Percentiles rank a stretch among this genome's conserved stretches.
Evolutionary conservation across 306 rosid genomes (phyloP).

Genomic region (Fragaria vesca): DNA sequence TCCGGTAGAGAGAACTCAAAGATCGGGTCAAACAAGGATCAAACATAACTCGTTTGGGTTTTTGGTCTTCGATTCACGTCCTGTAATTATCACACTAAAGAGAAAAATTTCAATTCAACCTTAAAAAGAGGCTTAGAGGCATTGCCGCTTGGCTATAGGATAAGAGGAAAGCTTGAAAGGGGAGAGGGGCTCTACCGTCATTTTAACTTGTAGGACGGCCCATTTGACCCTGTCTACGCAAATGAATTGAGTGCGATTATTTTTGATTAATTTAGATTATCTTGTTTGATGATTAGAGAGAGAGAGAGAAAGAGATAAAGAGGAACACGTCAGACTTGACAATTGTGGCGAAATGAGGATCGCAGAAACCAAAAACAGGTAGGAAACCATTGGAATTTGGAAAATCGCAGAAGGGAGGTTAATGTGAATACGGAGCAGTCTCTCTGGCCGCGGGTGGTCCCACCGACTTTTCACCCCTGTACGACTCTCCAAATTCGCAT

Average conservation of each 20-base stretch:
- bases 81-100: neutral
- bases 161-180: neutral
- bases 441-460: conserved; percentile 11
- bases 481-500: conserved; percentile 3
- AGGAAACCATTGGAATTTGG: neutral
- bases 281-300: conserved; percentile 1
- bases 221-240: conserved; percentile 13
- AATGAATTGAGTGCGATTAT: neutral
- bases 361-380: neutral
- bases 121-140: neutral
- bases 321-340: neutral
- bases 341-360: neutral
- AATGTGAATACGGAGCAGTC: neutral
- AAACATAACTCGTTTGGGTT: neutral
- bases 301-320: neutral
- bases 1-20: neutral
- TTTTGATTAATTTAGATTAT: conserved; percentile 17
- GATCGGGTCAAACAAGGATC: conserved; percentile 18
- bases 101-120: neutral
- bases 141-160: neutral
- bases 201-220: neutral
- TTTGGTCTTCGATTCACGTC: neutral
- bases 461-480: neutral
- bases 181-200: neutral
- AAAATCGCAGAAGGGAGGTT: neutral